A percentile compares a stretch with the other conserved stretches of the same genome.
phyloP scores from a whole-genome alignment of 2,329 filamentous ascomycete genomes.

The Talaromyces sp. region DNA sequence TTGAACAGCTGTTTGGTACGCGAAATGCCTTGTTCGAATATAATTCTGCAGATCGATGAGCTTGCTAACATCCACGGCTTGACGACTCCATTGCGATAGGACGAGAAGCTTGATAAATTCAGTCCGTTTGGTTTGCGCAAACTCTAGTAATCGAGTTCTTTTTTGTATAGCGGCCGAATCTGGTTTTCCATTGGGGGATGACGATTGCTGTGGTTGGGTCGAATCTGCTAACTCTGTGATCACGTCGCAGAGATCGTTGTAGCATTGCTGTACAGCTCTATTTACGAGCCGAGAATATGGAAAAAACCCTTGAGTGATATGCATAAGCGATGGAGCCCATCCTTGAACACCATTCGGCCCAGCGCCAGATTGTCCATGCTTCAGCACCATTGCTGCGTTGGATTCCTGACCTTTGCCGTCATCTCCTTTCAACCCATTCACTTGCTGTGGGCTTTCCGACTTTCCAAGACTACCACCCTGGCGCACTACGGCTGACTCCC shows the following conservation, averaged over 20 bases:
- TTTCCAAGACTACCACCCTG: slow-evolving; percentile 21
- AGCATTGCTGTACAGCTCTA: slow-evolving; percentile 77
- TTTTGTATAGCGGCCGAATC: slow-evolving; percentile 64
- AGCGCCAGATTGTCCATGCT: not conserved
- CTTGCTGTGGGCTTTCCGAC: slow-evolving; percentile 25
- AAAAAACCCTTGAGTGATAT: slow-evolving; percentile 73
- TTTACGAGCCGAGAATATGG: slow-evolving; percentile 71
- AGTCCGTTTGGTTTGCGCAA: slow-evolving; percentile 72
- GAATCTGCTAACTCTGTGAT: slow-evolving; percentile 66
- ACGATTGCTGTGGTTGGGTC: slow-evolving; percentile 34
- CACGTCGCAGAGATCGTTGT: slow-evolving; percentile 69
- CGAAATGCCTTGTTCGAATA: slow-evolving; percentile 59
- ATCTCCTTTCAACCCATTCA: slow-evolving; percentile 26
- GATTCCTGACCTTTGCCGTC: not conserved
- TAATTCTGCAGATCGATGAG: slow-evolving; percentile 83
- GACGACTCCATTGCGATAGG: slow-evolving; percentile 83
- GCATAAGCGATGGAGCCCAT: slow-evolving; percentile 53
- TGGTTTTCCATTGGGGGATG: slow-evolving; percentile 28
- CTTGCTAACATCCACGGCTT: slow-evolving; percentile 73
- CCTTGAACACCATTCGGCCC: slow-evolving; percentile 10
- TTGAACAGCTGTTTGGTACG: slow-evolving; percentile 59
- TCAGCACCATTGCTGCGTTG: slow-evolving; percentile 2
- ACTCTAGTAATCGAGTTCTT: slow-evolving; percentile 70
- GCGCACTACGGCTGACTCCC: slow-evolving; percentile 20
- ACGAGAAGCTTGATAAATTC: slow-evolving; percentile 93